Base-by-base conservation (phyloP, 495 filamentous ascomycete genomes). In the Hyaloscypha hepaticicola region DNA sequence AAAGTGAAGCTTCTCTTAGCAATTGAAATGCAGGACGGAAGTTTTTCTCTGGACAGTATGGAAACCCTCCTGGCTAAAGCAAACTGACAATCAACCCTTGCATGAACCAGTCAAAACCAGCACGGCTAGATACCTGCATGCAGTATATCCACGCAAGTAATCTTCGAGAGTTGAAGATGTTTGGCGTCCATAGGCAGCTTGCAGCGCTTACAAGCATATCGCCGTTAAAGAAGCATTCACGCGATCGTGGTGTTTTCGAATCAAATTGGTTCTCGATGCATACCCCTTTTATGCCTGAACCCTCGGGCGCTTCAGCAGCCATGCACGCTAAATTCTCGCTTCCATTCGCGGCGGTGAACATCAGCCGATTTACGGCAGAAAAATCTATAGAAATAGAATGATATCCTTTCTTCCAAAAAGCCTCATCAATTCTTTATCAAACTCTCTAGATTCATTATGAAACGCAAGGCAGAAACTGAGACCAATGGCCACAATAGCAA, bases 381-480 rank as follows among this genome's bases (percentile, higher is more conserved):
- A 66, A 63, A 55, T 41, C 45, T 14, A 50, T 61, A 60, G 26
- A 69, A 60, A 66, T 66, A 60, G 41, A 51, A 51, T 64, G 60
- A 64, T 69, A 22, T 60, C 38, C 38, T 16, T 45, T 45, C 41
- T 27, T 55, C 63, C 22, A 25, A 9, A 60, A 50, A 28, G 7
- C 24, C 56, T 19, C 27, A 22, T 21, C 22, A 55, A 48, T 33
- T 31, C 34, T 49, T 27, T 6, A 19, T 45, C 16, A 63, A 53
- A 31, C 11, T 19, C 29, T 49, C 38, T n/a, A 45, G 55, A 27
- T 41, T 66, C 64, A 67, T 41, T 8, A 72, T 72, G 69, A 72
- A 72, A 57, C 60, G 69, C 48, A 72, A 72, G 34, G 63, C 66
- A 48, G 64, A 66, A 6, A 58, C 63, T n/a, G 61, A 71, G 63